A percentile compares a stretch with the other conserved stretches of the same genome.
These are phyloP conservation scores for Psilocybe subaeruginosa DNA, from an alignment of 768 basidiomycete species.

Conservation along the genomic window DNA sequence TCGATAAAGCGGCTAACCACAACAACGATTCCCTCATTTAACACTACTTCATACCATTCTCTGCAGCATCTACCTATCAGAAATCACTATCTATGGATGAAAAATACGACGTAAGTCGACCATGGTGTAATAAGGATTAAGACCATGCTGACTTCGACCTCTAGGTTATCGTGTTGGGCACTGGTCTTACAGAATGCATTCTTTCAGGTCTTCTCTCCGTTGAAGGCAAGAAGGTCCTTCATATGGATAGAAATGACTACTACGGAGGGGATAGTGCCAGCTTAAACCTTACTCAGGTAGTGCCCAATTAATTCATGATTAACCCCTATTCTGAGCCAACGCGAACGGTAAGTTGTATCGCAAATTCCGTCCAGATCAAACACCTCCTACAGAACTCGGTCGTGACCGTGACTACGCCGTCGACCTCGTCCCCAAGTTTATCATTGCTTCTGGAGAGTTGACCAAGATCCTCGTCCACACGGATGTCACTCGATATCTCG, in stretches of 20 bases:
- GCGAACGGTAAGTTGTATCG: constrained; percentile 75
- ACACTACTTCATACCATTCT: constrained; percentile 19
- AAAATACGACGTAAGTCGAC: constrained; percentile 84
- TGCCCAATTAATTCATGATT: background rate
- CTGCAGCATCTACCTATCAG: constrained; percentile 27
- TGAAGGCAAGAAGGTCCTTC: constrained; percentile 99
- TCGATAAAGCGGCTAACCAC: constrained; percentile 28
- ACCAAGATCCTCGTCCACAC: constrained; percentile 99
- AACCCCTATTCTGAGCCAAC: constrained; percentile 7
- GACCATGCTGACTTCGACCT: background rate
- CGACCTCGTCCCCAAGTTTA: constrained; percentile 98
- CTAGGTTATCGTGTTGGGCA: constrained; percentile 91
- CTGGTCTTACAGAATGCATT: constrained; percentile 98
- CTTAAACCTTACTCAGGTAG: constrained; percentile 94
- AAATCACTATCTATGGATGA: constrained; percentile 81
- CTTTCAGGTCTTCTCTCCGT: constrained; percentile 98
- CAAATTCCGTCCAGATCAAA: constrained; percentile 84
- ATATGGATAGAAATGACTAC: constrained; percentile 99
- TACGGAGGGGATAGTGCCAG: constrained; percentile 98
- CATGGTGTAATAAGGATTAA: background rate
- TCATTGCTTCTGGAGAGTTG: constrained; percentile 96
- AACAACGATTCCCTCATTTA: constrained; percentile 18
- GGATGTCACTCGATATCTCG: constrained; percentile 97
- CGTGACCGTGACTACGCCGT: constrained; percentile 98
- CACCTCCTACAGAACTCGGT: constrained; percentile 83